A percentile compares a stretch with the other conserved stretches of the same genome.
Evolutionary conservation across 495 filamentous ascomycete species (phyloP).

Genomic region (Neurospora intermedia): DNA sequence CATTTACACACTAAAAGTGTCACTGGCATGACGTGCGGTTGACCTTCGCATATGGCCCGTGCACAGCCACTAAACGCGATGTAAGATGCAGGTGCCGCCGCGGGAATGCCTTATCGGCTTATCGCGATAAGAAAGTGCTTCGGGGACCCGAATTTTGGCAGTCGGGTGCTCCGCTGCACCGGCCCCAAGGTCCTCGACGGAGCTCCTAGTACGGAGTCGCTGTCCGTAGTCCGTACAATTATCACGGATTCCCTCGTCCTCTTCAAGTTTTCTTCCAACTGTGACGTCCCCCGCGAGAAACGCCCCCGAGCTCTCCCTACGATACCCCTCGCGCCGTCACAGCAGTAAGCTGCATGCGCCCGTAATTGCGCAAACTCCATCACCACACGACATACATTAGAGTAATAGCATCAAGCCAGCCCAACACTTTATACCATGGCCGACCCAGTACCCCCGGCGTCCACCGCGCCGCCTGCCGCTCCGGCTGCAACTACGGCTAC

Average conservation of each 20-base stretch:
- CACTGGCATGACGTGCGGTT: neutral
- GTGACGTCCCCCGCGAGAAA: neutral
- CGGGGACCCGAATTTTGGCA: constrained; percentile 3
- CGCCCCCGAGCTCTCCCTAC: neutral
- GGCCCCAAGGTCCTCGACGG: neutral
- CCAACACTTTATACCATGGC: neutral
- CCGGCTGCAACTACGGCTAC: constrained; percentile 5
- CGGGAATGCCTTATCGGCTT: neutral
- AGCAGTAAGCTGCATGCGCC: neutral
- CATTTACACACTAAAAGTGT: neutral
- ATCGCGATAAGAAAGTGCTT: constrained; percentile 8
- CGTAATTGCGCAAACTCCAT: neutral
- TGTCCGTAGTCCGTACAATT: neutral
- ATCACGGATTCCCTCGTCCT: neutral
- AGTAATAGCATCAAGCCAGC: neutral
- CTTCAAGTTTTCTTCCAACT: neutral
- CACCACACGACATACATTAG: neutral
- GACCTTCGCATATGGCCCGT: constrained; percentile 1
- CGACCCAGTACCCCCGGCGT: neutral
- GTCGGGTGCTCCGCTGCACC: neutral
- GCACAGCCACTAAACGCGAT: neutral
- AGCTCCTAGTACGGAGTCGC: neutral
- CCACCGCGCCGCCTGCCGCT: constrained; percentile 2
- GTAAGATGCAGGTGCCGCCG: neutral
- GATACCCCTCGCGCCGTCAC: neutral